Conservation (phyloP, 2,329 filamentous ascomycete genomes). For the Geosmithia putterillii region DNA sequence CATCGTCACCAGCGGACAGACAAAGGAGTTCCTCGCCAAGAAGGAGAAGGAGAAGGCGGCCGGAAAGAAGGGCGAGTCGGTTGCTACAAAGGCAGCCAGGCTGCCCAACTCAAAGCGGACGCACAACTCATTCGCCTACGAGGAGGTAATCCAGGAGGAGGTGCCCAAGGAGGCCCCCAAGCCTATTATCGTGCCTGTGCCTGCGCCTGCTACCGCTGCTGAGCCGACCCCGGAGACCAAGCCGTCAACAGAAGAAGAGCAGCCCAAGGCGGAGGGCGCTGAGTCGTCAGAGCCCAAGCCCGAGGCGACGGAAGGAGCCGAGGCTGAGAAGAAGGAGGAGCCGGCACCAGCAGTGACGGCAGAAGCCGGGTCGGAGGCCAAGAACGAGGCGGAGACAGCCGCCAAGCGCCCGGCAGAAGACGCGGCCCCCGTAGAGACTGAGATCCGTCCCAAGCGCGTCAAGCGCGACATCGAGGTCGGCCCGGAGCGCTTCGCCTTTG, state of each 20-base stretch:
- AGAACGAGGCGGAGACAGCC: slow-evolving; percentile 7
- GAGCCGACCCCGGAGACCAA: slow-evolving; percentile 3
- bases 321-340: slow-evolving; percentile 8
- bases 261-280: neutral
- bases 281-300: slow-evolving; percentile 17
- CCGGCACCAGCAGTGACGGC: too few species aligned
- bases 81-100: slow-evolving; percentile 40
- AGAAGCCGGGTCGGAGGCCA: slow-evolving; percentile 9
- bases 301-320: slow-evolving; percentile 4
- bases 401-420: slow-evolving; percentile 1
- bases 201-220: slow-evolving; percentile 5
- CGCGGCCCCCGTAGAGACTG: slow-evolving; percentile 14
- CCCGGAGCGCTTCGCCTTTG: slow-evolving; percentile 60
- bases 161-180: slow-evolving; percentile 18
- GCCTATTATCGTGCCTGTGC: neutral
- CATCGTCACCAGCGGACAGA: slow-evolving; percentile 72
- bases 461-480: slow-evolving; percentile 65
- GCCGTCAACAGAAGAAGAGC: slow-evolving; percentile 1
- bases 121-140: slow-evolving; percentile 60
- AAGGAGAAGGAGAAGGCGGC: slow-evolving; percentile 62
- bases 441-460: slow-evolving; percentile 41
- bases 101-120: slow-evolving; percentile 63
- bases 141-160: slow-evolving; percentile 51
- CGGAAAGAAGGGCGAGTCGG: slow-evolving; percentile 47
- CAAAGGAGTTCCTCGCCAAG: slow-evolving; percentile 70